Base-by-base conservation (phyloP, 306 rosid genomes). In the Lupinus albus region DNA sequence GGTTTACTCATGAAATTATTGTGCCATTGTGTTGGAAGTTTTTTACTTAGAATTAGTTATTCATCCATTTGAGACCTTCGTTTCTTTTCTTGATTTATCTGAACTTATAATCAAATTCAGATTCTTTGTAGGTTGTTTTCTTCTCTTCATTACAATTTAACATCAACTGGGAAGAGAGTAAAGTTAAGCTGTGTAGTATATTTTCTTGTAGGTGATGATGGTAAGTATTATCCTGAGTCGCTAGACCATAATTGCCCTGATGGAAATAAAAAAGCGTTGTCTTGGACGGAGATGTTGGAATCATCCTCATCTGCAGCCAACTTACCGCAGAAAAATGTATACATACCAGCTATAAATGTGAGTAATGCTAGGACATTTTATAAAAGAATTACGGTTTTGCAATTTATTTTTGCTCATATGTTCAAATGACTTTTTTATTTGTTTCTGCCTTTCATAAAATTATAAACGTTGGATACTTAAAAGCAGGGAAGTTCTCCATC, bases 221-320 rank as follows among this genome's bases (percentile, higher is more conserved):
- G 81, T 61, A 68, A 75, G 76, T 76, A 72, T 55, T 67, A 74
- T 68, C 59, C 14, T 32, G 77, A 87, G 62, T 61, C 71, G 10
- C 38, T 64, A 61, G 87, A 67, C 47, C 81, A 74, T 47, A 84
- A 64, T 65, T 61, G 32, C 78, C 44, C 73, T 11, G 71, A 79
- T 67, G 87, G 44, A 56, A 74, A 79, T 73, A 84, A 78, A 38
- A 84, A 83, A 51, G 76, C 85, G 67, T 61, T 72, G 70, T 68
- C 85, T 61, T 84, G 92, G 90, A 82, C 70, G 11, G 86, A 78
- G 72, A 64, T 86, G 78, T 69, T 81, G 16, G 79, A 57, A 45
- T 76, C 96, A 17, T 61, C 72, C 44, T 78, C 82, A 67, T 46
- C 83, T 10, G 63, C 53, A 8, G 67, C 64, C 20, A 82, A 74